Percentiles rank a stretch among this genome's conserved stretches.
Conservation (phyloP, 2,329 filamentous ascomycete genomes). For the Colletotrichum kahawae region DNA sequence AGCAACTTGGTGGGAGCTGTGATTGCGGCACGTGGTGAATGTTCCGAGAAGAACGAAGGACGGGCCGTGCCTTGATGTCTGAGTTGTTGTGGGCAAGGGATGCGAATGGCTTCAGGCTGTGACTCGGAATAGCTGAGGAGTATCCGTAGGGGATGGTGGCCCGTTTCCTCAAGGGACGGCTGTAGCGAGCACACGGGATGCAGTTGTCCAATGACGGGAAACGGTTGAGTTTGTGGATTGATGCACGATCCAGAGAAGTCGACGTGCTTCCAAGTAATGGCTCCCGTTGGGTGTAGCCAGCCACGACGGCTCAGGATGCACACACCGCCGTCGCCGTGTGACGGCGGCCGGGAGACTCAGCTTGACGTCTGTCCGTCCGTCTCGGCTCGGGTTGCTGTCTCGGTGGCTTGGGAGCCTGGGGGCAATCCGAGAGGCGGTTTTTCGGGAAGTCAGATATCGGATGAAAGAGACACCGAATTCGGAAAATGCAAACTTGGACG, state of each 20-base stretch:
- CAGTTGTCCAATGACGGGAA: conserved; percentile 5
- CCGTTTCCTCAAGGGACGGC: neutral
- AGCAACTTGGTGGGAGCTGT: neutral
- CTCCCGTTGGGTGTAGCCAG: neutral
- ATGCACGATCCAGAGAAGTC: neutral
- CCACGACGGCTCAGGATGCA: neutral
- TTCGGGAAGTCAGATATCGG: neutral
- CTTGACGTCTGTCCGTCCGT: neutral
- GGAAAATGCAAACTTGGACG: neutral
- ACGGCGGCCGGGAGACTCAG: neutral
- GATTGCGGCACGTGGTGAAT: conserved; percentile 1
- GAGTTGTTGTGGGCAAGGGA: neutral
- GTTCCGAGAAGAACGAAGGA: conserved; percentile 3
- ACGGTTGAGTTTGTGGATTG: neutral
- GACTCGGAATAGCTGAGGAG: neutral
- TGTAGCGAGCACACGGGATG: conserved; percentile 11
- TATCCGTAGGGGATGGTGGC: neutral
- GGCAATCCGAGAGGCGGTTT: neutral
- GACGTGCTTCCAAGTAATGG: neutral
- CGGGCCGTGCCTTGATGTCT: conserved; percentile 8
- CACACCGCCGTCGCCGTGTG: conserved; percentile 8
- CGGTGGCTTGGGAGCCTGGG: neutral
- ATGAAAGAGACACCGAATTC: neutral
- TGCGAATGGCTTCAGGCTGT: neutral
- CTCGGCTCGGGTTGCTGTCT: neutral